These are phyloP conservation scores for Mortierella sp. DNA, from an alignment of 371 early-diverging fungal species.

Conservation along the genomic window DNA sequence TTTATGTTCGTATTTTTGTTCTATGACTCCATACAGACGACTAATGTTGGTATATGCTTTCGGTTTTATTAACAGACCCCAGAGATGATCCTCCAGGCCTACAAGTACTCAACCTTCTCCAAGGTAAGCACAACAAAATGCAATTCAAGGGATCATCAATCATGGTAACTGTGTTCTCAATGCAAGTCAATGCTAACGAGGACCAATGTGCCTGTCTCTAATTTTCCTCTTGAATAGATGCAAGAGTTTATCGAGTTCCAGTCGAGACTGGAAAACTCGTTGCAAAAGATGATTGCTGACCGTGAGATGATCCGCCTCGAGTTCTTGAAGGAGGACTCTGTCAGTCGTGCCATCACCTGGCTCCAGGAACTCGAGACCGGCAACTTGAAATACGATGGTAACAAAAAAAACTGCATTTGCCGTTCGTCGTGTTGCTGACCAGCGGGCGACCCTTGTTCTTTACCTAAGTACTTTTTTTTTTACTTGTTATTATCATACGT, in stretches of 20 bases:
- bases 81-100: conserved; percentile 89
- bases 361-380: conserved; percentile 70
- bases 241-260: conserved; percentile 90
- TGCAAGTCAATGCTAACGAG: background rate
- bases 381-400: conserved; percentile 66
- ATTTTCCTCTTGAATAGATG: conserved; percentile 59
- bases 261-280: conserved; percentile 75
- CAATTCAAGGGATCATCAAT: background rate
- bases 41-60: no score
- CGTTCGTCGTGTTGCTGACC: background rate
- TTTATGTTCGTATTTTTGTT: background rate
- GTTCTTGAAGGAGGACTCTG: conserved; percentile 64
- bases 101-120: conserved; percentile 87
- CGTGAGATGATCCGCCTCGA: conserved; percentile 72
- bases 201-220: no score
- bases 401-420: no score
- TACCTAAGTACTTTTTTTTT: no score
- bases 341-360: conserved; percentile 66
- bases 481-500: background rate
- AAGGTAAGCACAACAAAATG: conserved; percentile 72
- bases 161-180: background rate
- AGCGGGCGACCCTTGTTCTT: background rate
- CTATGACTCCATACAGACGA: background rate
- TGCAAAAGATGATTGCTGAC: conserved; percentile 76
- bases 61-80: no score